These are phyloP conservation scores for Violaceomyces palustris DNA, from an alignment of 1,284 basidiomycete genomes.

Conservation along the genomic window DNA sequence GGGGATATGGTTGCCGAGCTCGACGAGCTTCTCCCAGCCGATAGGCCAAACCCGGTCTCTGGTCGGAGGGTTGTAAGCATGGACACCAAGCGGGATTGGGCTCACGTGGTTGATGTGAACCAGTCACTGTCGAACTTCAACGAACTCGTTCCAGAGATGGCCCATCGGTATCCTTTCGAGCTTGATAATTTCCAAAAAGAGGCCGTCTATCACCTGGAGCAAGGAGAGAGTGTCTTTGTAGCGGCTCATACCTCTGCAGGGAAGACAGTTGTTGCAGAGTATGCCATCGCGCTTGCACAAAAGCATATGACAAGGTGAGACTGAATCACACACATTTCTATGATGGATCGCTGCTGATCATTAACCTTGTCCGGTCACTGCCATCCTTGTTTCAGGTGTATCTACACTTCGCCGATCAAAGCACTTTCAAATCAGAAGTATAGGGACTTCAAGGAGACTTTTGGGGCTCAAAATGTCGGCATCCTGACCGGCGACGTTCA, in stretches of 20 bases:
- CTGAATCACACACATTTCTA: too few relatives aligned
- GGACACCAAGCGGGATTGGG: constrained; percentile 81
- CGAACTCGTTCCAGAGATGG: constrained; percentile 84
- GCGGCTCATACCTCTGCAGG: constrained; percentile 99
- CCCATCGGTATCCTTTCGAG: constrained; percentile 73
- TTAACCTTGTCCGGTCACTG: neutral
- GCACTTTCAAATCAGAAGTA: constrained; percentile 99
- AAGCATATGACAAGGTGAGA: constrained; percentile 88
- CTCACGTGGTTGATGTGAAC: constrained; percentile 90
- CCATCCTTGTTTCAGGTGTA: too few relatives aligned
- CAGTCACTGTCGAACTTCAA: constrained; percentile 81
- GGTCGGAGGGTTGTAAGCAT: constrained; percentile 14
- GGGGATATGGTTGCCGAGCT: constrained; percentile 47
- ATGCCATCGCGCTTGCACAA: constrained; percentile 90
- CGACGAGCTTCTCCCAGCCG: constrained; percentile 47
- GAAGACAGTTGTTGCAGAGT: constrained; percentile 98
- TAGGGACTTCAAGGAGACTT: constrained; percentile 95
- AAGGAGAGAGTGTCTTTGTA: constrained; percentile 96
- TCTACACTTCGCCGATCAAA: constrained; percentile 98
- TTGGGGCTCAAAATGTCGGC: constrained; percentile 84
- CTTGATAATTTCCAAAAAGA: constrained; percentile 92
- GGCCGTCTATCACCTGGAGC: constrained; percentile 94
- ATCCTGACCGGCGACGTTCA: constrained; percentile 98
- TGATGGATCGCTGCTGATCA: neutral
- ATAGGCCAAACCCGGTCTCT: constrained; percentile 28